Conservation (phyloP, 108 stramenopile species). For the Nannochloropsis salina region DNA sequence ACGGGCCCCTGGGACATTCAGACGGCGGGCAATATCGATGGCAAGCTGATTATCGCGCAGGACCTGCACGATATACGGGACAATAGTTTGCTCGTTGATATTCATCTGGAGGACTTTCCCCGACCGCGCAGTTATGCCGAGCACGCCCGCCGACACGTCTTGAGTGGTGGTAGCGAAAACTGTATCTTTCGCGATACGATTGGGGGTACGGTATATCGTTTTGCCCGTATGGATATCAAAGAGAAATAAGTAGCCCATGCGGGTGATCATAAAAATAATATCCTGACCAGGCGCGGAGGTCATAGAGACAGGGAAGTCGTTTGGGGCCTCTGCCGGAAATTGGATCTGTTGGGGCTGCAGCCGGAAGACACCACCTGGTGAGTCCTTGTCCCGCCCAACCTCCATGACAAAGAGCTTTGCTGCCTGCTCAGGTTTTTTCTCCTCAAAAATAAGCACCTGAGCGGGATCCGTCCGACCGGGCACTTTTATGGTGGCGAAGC, state of each 20-base stretch:
- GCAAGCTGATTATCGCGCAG: conserved; percentile 87
- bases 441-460: conserved; percentile 89
- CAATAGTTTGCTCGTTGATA: conserved; percentile 78
- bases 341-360: conserved; percentile 80
- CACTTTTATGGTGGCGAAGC: conserved; percentile 77
- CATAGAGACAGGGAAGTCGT: conserved; percentile 93
- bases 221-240: conserved; percentile 94
- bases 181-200: conserved; percentile 88
- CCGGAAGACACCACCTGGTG: conserved; percentile 81
- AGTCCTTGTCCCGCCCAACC: conserved; percentile 87
- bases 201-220: conserved; percentile 78
- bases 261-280: conserved; percentile 88
- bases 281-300: conserved; percentile 58
- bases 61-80: conserved; percentile 88
- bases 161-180: conserved; percentile 86
- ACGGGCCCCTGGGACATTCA: conserved; percentile 94
- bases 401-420: conserved; percentile 86
- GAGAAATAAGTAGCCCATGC: conserved; percentile 96
- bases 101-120: conserved; percentile 85
- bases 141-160: conserved; percentile 61
- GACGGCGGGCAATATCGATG: conserved; percentile 80
- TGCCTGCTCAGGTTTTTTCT: conserved; percentile 80
- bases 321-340: conserved; percentile 82
- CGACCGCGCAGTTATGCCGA: conserved; percentile 87
- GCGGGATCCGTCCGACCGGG: conserved; percentile 80